Percentiles rank a stretch among this genome's conserved stretches.
These are phyloP conservation scores for Ganoderma meredithae DNA, from an alignment of 1,284 basidiomycete genomes.

Conservation along the genomic window DNA sequence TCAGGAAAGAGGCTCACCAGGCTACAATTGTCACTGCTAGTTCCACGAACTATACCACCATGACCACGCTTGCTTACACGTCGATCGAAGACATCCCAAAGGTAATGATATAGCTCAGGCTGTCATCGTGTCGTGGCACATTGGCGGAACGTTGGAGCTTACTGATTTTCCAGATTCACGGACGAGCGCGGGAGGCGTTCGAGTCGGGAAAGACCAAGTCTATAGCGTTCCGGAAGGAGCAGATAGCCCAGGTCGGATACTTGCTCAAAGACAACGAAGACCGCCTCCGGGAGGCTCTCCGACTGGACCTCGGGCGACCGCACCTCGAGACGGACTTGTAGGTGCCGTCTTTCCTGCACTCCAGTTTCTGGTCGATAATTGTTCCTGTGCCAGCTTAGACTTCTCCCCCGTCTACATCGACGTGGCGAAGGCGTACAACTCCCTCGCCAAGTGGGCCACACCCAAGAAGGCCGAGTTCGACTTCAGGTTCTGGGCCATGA, in stretches of 20 bases:
- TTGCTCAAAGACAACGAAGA: constrained; percentile 68
- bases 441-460: constrained; percentile 80
- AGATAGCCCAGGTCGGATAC: constrained; percentile 70
- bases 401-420: constrained; percentile 63
- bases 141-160: background rate
- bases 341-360: constrained; percentile 34
- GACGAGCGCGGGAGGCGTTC: constrained; percentile 58
- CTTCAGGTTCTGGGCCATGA: constrained; percentile 58
- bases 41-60: background rate
- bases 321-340: constrained; percentile 61
- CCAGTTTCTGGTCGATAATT: too few relatives aligned
- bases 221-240: constrained; percentile 68
- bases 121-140: background rate
- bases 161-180: constrained; percentile 53
- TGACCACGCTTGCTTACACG: constrained; percentile 3
- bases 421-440: constrained; percentile 65
- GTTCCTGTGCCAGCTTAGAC: constrained; percentile 43
- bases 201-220: constrained; percentile 62
- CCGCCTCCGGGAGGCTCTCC: constrained; percentile 60
- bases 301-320: constrained; percentile 64
- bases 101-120: background rate
- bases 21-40: background rate
- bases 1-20: background rate
- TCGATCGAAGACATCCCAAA: constrained; percentile 2
- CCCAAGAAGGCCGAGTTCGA: constrained; percentile 68